Evolutionary conservation across 1,139 yeast genomes (phyloP).

Genomic region (Sugiyamaella novakii): DNA sequence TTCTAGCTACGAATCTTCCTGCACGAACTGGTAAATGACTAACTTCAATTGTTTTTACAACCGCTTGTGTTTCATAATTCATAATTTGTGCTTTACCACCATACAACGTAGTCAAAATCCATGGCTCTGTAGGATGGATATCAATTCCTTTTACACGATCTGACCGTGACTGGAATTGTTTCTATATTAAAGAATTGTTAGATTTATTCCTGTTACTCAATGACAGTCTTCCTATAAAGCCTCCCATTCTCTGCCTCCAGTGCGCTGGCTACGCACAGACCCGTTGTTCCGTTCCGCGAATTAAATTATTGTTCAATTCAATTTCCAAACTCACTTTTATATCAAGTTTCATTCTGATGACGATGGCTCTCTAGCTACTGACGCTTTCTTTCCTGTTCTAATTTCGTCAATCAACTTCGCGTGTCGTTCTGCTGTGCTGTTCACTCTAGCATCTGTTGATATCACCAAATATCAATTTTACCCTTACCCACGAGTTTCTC

Average conservation of each 20-base stretch:
- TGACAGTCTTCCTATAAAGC: no score
- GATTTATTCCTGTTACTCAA: no score
- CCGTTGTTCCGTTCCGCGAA: slow-evolving; percentile 1
- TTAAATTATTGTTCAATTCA: background rate
- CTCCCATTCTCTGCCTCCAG: no score
- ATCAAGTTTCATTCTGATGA: slow-evolving; percentile 34
- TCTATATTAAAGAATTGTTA: no score
- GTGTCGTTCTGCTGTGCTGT: slow-evolving; percentile 4
- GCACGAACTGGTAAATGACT: slow-evolving; percentile 95
- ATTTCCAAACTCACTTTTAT: slow-evolving; percentile 31
- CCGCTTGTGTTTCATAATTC: slow-evolving; percentile 79
- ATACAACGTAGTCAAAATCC: slow-evolving; percentile 84
- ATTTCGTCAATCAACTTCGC: slow-evolving; percentile 4
- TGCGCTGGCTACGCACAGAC: background rate
- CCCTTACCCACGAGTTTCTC: no score
- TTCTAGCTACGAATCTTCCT: slow-evolving; percentile 91
- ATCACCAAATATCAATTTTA: no score
- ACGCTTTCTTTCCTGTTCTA: no score
- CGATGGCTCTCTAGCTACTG: background rate
- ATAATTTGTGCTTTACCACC: slow-evolving; percentile 81
- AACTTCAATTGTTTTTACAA: slow-evolving; percentile 76
- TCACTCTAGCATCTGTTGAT: no score
- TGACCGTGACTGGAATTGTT: slow-evolving; percentile 81
- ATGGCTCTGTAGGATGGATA: slow-evolving; percentile 96
- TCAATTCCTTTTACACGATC: slow-evolving; percentile 98